Evolutionary conservation across 106 monocot genomes (phyloP).

Genomic region (Dendrobium nobile): DNA sequence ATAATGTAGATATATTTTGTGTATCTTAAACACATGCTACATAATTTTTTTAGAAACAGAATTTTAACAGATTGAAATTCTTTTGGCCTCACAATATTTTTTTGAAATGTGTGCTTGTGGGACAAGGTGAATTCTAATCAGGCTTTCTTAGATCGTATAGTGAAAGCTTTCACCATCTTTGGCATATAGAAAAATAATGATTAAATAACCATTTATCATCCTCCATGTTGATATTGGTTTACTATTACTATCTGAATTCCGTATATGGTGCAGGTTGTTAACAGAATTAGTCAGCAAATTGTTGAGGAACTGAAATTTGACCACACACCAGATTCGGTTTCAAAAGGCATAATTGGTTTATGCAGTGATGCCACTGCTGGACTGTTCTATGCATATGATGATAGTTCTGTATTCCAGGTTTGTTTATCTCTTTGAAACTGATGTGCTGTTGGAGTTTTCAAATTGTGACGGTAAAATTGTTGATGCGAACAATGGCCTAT

Average conservation of each 20-base stretch:
- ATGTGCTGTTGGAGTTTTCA: not conserved
- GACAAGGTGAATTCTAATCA: not conserved
- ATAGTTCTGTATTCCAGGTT: conserved; percentile 96
- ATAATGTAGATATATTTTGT: too few species aligned
- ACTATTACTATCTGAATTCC: not conserved
- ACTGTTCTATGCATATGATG: conserved; percentile 93
- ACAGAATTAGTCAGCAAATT: conserved; percentile 83
- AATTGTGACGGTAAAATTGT: not conserved
- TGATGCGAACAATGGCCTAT: conserved; percentile 5
- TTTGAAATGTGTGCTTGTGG: not conserved
- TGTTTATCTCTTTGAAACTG: conserved; percentile 5
- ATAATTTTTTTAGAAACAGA: too few species aligned
- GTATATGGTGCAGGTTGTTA: conserved; percentile 58
- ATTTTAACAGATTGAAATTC: too few species aligned
- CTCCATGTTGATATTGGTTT: not conserved
- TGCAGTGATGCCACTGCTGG: conserved; percentile 94
- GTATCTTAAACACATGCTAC: too few species aligned
- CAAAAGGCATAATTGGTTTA: conserved; percentile 84
- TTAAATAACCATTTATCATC: not conserved
- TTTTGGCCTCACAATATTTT: not conserved
- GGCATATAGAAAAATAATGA: not conserved
- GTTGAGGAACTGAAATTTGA: conserved; percentile 91
- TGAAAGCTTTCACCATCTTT: not conserved
- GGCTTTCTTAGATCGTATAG: not conserved
- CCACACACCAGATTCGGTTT: conserved; percentile 58